A percentile compares a stretch with the other conserved stretches of the same genome.
Evolutionary conservation across 192 early-diverging fungal genomes (phyloP).

Genomic region (Piromyces sp.): DNA sequence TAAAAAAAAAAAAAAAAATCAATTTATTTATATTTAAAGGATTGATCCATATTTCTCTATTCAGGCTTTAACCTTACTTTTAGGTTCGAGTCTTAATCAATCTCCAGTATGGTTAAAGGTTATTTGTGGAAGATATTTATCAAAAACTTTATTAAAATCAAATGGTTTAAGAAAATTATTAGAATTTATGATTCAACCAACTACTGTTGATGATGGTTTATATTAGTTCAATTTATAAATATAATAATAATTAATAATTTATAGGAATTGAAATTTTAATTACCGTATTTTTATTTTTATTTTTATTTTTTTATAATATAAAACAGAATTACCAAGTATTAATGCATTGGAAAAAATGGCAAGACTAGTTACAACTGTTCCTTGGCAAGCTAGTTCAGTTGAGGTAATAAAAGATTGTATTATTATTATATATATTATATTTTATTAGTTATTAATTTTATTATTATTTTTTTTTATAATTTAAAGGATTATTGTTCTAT

Average conservation of each 20-base stretch:
- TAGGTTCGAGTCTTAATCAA: constrained; percentile 29
- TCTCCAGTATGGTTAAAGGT: constrained; percentile 41
- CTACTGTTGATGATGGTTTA: background rate
- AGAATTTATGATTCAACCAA: constrained; percentile 39
- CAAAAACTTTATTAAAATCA: constrained; percentile 44
- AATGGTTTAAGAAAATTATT: constrained; percentile 41
- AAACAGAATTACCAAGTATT: background rate
- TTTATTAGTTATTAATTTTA: too few species aligned
- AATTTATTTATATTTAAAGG: constrained; percentile 4
- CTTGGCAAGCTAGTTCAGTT: background rate
- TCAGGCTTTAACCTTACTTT: constrained; percentile 43
- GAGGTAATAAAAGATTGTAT: background rate
- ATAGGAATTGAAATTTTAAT: too few species aligned
- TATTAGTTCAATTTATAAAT: too few species aligned
- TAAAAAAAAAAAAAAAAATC: too few species aligned
- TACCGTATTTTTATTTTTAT: too few species aligned
- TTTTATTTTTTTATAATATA: background rate
- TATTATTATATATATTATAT: too few species aligned
- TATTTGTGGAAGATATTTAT: constrained; percentile 47
- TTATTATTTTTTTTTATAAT: too few species aligned
- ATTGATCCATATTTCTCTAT: constrained; percentile 34
- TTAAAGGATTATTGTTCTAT: background rate
- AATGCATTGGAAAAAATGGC: background rate
- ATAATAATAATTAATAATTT: too few species aligned
- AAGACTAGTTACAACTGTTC: background rate